phyloP scores from a whole-genome alignment of 2,329 filamentous ascomycete genomes.

The Fusarium coicis region DNA sequence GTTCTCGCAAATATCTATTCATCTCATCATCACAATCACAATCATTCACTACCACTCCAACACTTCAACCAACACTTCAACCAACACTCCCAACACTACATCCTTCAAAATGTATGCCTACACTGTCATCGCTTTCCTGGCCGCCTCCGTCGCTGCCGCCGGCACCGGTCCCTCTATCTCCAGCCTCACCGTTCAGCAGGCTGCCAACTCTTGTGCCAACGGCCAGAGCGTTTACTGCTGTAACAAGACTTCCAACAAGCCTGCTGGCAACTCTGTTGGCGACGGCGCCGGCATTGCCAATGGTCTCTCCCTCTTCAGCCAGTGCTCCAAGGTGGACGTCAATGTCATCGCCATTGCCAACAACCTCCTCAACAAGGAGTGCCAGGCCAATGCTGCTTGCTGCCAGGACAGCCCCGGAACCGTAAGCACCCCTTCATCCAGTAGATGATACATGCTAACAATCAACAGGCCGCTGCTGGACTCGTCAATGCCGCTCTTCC shows the following conservation, averaged over 20 bases:
- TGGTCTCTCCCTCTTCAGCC: background rate
- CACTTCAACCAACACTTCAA: background rate
- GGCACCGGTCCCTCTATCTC: background rate
- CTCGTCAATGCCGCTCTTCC: slow-evolving; percentile 1
- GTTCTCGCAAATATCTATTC: background rate
- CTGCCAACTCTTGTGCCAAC: background rate
- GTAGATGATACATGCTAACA: background rate
- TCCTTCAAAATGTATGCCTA: slow-evolving; percentile 4
- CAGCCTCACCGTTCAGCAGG: background rate
- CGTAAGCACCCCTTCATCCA: background rate
- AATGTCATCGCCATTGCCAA: background rate
- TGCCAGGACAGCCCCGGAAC: slow-evolving; percentile 6
- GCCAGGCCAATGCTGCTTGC: background rate
- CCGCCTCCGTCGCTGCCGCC: background rate
- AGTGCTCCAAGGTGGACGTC: background rate
- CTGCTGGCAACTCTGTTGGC: background rate
- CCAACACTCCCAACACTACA: background rate
- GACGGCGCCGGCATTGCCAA: background rate
- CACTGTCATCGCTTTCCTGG: slow-evolving; percentile 7
- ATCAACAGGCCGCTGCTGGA: background rate
- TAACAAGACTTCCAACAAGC: background rate
- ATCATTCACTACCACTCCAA: background rate
- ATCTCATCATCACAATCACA: background rate
- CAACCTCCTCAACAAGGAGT: background rate
- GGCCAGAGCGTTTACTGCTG: slow-evolving; percentile 4